Percentiles rank a stretch among this genome's conserved stretches.
phyloP scores from a whole-genome alignment of 345 rosid species.

The Dipteronia sinensis region DNA sequence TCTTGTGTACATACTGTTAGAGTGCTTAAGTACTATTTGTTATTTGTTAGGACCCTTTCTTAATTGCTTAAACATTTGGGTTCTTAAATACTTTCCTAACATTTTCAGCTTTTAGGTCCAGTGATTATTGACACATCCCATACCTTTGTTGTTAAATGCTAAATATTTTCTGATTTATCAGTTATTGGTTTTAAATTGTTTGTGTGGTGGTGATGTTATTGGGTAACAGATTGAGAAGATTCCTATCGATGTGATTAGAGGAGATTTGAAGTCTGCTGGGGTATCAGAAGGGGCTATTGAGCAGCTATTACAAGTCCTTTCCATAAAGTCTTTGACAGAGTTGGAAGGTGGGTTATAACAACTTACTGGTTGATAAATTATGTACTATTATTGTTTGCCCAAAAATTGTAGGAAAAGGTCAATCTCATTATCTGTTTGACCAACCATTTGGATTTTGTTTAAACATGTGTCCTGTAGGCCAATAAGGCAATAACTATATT shows the following conservation, averaged over 20 bases:
- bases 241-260: conserved; percentile 71
- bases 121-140: too few relatives aligned
- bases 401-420: neutral
- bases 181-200: neutral
- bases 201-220: conserved; percentile 6
- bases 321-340: conserved; percentile 70
- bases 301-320: conserved; percentile 72
- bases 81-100: too few relatives aligned
- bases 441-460: neutral
- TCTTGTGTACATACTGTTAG: neutral
- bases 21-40: too few relatives aligned
- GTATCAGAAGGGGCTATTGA: conserved; percentile 67
- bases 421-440: neutral
- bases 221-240: conserved; percentile 72
- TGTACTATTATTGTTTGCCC: neutral
- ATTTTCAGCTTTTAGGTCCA: too few relatives aligned
- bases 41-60: too few relatives aligned
- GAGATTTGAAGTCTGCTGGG: conserved; percentile 64
- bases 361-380: conserved; percentile 7
- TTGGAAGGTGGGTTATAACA: conserved; percentile 65
- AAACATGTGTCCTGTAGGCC: neutral
- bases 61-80: too few relatives aligned
- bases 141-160: neutral
- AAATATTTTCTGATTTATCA: neutral
- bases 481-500: neutral